Base-by-base conservation (phyloP, 2,329 filamentous ascomycete genomes). In the Exophiala aquamarina region DNA sequence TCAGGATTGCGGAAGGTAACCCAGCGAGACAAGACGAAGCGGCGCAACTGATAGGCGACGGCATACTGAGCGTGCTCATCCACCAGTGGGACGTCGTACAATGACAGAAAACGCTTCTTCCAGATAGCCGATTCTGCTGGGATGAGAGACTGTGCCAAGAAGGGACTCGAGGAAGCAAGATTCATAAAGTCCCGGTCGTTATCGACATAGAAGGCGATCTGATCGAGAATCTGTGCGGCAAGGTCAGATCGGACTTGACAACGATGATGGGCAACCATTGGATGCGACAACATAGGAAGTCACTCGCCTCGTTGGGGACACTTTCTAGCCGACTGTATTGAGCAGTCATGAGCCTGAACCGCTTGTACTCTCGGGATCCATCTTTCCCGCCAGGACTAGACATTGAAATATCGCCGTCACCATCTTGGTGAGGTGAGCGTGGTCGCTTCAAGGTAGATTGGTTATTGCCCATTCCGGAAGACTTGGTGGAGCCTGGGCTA, bases 1-100 rank as follows among this genome's bases (percentile, higher is more conserved):
- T 57, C 52, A 9, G 42, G 41, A 11, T 58, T 45, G 14, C 44
- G 51, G 41, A 68, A 66, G n/a, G 49, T 56, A 6, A 66, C 59
- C 3, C 50, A 46, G 26, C 60, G 55, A 1, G 48, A 32, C 11
- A 72, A 56, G 6, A 68, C 63, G 23, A 68, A 57, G 5, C 61
- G 50, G n/a, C 69, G 64, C 20, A 59, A 58, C 39, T 66, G 54
- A 45, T 71, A 70, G 29, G 69, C 67, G 0, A 46, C 20, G 20
- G 57, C 60, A 19, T 69, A 55, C 17, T 67, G 59, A 1, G 38
- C 28, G 2, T 59, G 56, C 6, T 40, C 32, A 29, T 48, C 50
- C 10, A 60, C 47, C 1, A 39, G 31, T 2, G 60, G 60, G 10
- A 62, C 41, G 36, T 71, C 68, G 40, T 68, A 72, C 21, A 51